Evolutionary conservation across 2,329 filamentous ascomycete species (phyloP).

Genomic region (Fusarium burgessii): DNA sequence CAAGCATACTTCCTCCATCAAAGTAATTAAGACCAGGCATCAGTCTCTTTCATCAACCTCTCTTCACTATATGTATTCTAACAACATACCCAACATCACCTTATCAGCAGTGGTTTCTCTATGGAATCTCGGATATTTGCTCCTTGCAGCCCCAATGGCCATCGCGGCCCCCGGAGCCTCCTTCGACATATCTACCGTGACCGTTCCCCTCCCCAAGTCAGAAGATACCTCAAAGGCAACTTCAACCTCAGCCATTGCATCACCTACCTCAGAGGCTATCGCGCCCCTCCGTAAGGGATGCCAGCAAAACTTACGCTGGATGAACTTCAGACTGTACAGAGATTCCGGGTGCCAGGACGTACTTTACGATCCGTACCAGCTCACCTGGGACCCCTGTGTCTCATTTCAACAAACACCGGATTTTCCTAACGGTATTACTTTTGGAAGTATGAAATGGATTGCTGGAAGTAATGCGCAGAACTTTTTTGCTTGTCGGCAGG

Average conservation of each 20-base stretch:
- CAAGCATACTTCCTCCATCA: too few species aligned
- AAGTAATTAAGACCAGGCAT: too few species aligned
- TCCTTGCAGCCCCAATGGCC: not conserved
- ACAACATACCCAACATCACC: too few species aligned
- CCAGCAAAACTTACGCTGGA: not conserved
- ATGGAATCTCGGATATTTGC: not conserved
- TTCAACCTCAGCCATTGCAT: not conserved
- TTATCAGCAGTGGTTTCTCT: not conserved
- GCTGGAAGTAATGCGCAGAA: not conserved
- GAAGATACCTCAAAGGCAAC: too few species aligned
- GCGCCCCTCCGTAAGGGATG: not conserved
- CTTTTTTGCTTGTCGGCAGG: not conserved
- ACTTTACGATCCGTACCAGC: not conserved
- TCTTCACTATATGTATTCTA: too few species aligned
- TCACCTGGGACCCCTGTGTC: not conserved
- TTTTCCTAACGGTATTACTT: not conserved
- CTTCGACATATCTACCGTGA: too few species aligned
- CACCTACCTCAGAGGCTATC: fast-evolving
- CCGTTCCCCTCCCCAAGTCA: too few species aligned
- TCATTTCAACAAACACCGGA: not conserved
- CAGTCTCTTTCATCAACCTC: too few species aligned
- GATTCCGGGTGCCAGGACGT: not conserved
- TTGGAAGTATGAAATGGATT: not conserved
- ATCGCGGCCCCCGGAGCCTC: not conserved
- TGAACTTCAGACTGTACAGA: not conserved